Conservation (phyloP, 2,329 filamentous ascomycete species). For the Pezicula carpinea region DNA sequence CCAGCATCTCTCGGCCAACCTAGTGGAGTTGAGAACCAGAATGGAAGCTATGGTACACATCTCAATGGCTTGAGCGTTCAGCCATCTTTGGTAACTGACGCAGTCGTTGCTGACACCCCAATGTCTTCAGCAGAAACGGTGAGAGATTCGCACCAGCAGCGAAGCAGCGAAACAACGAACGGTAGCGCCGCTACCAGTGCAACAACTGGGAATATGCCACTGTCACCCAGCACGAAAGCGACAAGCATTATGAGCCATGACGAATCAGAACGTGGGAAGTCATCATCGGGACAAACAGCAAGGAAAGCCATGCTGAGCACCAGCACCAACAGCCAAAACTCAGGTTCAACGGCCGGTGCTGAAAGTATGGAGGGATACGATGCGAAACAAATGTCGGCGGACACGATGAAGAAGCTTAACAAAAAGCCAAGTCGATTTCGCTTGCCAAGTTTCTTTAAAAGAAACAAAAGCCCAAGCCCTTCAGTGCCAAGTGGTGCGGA, state of each 20-base stretch:
- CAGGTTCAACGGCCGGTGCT: constrained; percentile 4
- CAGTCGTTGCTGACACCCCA: constrained; percentile 18
- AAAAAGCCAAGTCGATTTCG: constrained; percentile 61
- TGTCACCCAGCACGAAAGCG: constrained; percentile 61
- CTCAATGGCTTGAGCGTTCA: constrained; percentile 8
- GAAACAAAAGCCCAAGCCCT: constrained; percentile 26
- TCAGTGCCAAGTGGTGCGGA: constrained; percentile 11
- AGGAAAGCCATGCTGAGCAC: constrained; percentile 22
- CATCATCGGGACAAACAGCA: constrained; percentile 10
- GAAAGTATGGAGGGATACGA: constrained; percentile 2
- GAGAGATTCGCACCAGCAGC: constrained; percentile 32
- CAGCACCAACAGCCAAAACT: constrained; percentile 12
- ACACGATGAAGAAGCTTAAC: constrained; percentile 44
- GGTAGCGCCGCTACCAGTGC: constrained; percentile 56
- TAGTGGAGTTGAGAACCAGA: constrained; percentile 3
- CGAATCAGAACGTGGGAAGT: constrained; percentile 7
- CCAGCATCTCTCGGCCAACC: constrained; percentile 14
- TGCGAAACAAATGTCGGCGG: constrained; percentile 8
- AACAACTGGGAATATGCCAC: constrained; percentile 58
- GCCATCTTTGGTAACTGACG: constrained; percentile 22
- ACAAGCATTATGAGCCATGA: constrained; percentile 58
- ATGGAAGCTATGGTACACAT: constrained; percentile 8
- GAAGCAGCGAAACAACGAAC: constrained; percentile 58
- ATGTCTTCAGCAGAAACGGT: constrained; percentile 12
- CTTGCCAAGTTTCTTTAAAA: constrained; percentile 25